Percentiles rank a stretch among this genome's conserved stretches.
These are phyloP conservation scores for Carallia pectinifolia DNA, from an alignment of 345 rosid genomes.

Conservation along the genomic window DNA sequence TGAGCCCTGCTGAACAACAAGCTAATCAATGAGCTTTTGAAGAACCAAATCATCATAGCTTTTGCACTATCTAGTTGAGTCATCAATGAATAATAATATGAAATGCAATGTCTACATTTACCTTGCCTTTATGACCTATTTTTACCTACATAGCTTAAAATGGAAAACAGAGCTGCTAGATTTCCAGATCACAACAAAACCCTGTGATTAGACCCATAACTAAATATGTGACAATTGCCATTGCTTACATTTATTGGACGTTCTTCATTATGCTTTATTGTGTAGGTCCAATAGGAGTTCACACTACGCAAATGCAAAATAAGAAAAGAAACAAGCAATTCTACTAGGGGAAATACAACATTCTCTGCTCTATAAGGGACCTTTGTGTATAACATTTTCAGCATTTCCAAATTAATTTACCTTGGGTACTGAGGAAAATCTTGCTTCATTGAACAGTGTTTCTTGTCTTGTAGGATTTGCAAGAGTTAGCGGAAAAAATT, in stretches of 20 bases:
- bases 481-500: constrained; percentile 12
- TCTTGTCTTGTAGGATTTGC: constrained; percentile 17
- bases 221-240: background rate
- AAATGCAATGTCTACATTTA: background rate
- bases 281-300: background rate
- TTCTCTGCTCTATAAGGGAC: background rate
- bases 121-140: background rate
- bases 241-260: background rate
- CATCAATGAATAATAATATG: constrained; percentile 2
- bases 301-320: background rate
- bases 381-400: background rate
- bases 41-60: background rate
- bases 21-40: background rate
- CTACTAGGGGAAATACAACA: background rate
- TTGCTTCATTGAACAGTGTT: constrained; percentile 16
- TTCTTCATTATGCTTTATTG: background rate
- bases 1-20: constrained; percentile 32
- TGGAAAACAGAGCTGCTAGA: no score
- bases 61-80: constrained; percentile 2
- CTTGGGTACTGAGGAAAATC: constrained; percentile 14
- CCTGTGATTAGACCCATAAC: no score
- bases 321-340: background rate
- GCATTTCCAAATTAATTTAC: constrained; percentile 22
- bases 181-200: no score
- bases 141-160: no score